Conservation (phyloP, 2,329 filamentous ascomycete species). For the Penicillium brasilianum region DNA sequence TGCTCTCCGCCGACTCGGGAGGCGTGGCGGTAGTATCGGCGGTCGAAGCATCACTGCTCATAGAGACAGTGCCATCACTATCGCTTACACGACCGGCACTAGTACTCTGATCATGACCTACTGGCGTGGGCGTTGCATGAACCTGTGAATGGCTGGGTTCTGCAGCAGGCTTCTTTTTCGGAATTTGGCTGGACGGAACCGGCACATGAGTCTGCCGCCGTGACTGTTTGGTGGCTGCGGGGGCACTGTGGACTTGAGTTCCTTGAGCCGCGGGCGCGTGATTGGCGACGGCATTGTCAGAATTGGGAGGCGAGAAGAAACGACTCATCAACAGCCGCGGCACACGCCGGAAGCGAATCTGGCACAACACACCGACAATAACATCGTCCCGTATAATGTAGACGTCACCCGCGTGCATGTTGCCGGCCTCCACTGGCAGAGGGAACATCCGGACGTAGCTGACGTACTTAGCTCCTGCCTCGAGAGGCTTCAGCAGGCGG, state of each 20-base stretch:
- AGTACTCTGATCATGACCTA: too few relatives aligned
- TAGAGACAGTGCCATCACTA: too few relatives aligned
- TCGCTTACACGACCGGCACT: too few relatives aligned
- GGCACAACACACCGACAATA: slow-evolving; percentile 28
- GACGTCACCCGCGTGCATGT: slow-evolving; percentile 44
- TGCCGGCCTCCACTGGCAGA: slow-evolving; percentile 8
- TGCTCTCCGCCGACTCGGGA: not conserved
- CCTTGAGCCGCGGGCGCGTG: not conserved
- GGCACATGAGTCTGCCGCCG: too few relatives aligned
- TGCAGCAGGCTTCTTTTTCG: too few relatives aligned
- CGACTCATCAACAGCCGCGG: not conserved
- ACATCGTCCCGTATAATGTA: slow-evolving; percentile 41
- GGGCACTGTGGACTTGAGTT: not conserved
- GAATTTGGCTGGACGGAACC: too few relatives aligned
- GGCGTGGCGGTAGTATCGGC: not conserved
- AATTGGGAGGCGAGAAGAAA: slow-evolving; percentile 15
- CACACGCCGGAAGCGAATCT: not conserved
- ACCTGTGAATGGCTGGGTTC: too few relatives aligned
- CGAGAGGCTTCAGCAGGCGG: slow-evolving; percentile 31
- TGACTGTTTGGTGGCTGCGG: not conserved
- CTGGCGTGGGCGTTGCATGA: too few relatives aligned
- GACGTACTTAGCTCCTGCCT: slow-evolving; percentile 32
- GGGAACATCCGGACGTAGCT: slow-evolving; percentile 40
- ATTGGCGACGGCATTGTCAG: not conserved
- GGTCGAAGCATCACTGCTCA: too few relatives aligned